Conservation (phyloP, 148 eudicot species). For the Vaccinium myrtillus region DNA sequence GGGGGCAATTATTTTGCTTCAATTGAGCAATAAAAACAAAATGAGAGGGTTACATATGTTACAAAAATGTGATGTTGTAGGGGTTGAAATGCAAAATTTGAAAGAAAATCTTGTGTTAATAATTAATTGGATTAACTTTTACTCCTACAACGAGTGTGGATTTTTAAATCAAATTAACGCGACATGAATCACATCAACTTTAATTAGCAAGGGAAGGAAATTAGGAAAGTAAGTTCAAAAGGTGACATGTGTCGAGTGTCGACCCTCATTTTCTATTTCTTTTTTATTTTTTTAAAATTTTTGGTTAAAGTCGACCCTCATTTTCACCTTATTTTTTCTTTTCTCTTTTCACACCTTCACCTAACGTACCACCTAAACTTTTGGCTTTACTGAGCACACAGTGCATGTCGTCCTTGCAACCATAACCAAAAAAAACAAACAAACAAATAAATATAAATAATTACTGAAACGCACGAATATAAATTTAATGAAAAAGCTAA, state of each 20-base stretch:
- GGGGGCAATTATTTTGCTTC: not conserved
- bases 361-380: constrained; percentile 17
- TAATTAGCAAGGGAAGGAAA: not conserved
- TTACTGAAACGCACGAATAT: not conserved
- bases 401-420: not conserved
- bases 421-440: not conserved
- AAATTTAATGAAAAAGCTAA: not conserved
- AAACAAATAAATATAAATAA: not conserved
- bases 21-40: not conserved
- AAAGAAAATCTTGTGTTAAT: not conserved
- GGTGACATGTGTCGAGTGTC: constrained; percentile 9
- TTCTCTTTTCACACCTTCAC: not conserved
- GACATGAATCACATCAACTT: not conserved
- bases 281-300: no score
- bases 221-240: constrained; percentile 4
- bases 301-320: no score
- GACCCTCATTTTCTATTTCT: no score
- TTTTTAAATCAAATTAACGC: not conserved
- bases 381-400: not conserved
- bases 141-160: not conserved
- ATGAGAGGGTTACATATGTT: not conserved
- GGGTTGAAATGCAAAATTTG: not conserved
- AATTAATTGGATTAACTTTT: not conserved
- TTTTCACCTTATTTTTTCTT: no score
- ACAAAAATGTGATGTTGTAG: not conserved